Evolutionary conservation across 768 basidiomycete genomes (phyloP), one percentile per base, ranked within the genome.

Genomic region (Pseudohyphozyma bogoriensis): DNA sequence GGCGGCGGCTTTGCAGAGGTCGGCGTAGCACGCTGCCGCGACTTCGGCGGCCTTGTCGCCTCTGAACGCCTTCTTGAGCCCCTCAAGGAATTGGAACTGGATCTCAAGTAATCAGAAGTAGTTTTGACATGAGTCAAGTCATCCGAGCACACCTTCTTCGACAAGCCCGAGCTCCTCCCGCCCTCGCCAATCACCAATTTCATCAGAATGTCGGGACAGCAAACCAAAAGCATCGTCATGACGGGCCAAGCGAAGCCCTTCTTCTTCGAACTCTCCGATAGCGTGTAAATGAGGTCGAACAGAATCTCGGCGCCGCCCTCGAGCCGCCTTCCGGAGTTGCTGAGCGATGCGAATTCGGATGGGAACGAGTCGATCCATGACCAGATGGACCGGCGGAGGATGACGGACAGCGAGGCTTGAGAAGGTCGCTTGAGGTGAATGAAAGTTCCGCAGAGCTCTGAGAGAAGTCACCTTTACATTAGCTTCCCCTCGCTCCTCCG

Each of bases 281-380:
- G 58, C 24, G 76, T 78, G 68, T 82, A 83, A 3, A 93, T 74
- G 22, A 85, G 72, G 73, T 95, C 91, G 69, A 89, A 93, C 4
- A 92, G 81, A 11, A 86, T 82, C 70, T 95, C 89, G 1, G 89
- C 85, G 0, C 83, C 82, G 45, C 86, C 87, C 60, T 93, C 91
- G 16, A 87, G 76, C 49, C 77, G 73, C 39, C 76, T 79, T 47
- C 83, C 78, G 4, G 78, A 76, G 13, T 79, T 77, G 39, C 89
- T 78, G 7, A 82, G 78, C 10, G 88, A 83, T 55, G 84, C 84
- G 72, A 83, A 93, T 70, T 95, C 87, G 8, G 77, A 75, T 0
- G 87, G 85, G 69, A 84, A 86, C 28, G 81, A 76, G 33, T 85
- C 83, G 35, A 92, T 83, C 89, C 89, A 93, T 64, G 85, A 89